Evolutionary conservation across 2,329 filamentous ascomycete genomes (phyloP).

Genomic region (Colletotrichum tanaceti): DNA sequence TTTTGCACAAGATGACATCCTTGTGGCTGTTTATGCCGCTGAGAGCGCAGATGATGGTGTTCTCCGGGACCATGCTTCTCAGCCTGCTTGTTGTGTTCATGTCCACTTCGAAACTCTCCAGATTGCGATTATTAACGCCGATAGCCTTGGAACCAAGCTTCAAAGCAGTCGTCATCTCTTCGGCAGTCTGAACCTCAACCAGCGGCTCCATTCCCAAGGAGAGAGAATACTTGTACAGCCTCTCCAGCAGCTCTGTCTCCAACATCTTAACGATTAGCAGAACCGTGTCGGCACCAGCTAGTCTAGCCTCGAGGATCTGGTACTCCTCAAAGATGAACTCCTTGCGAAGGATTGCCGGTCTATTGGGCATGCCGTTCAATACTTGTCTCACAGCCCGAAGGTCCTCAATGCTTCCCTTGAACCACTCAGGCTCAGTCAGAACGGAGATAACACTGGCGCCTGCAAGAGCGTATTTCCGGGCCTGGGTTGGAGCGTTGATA

Average conservation of each 20-base stretch:
- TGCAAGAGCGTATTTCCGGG: conserved; percentile 89
- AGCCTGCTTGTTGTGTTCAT: conserved; percentile 90
- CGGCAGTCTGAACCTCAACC: conserved; percentile 93
- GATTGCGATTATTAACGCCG: conserved; percentile 96
- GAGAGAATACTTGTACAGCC: conserved; percentile 87
- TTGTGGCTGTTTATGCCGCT: conserved; percentile 92
- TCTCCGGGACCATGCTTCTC: conserved; percentile 85
- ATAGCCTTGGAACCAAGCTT: conserved; percentile 90
- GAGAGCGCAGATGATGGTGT: conserved; percentile 90
- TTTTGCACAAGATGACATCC: conserved; percentile 88
- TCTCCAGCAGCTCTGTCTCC: conserved; percentile 76
- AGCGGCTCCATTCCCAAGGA: conserved; percentile 96
- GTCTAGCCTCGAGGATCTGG: conserved; percentile 92
- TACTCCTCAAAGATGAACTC: conserved; percentile 99
- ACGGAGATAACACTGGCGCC: conserved; percentile 98
- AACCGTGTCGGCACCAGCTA: conserved; percentile 94
- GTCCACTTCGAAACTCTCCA: conserved; percentile 97
- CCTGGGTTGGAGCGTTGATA: conserved; percentile 89
- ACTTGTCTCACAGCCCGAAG: conserved; percentile 87
- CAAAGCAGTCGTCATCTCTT: conserved; percentile 91
- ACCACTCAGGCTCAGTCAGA: conserved; percentile 98
- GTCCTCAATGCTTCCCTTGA: conserved; percentile 97
- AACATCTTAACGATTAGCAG: conserved; percentile 99
- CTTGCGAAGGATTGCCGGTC: conserved; percentile 91
- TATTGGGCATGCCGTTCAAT: conserved; percentile 89